Conservation (phyloP, 768 basidiomycete genomes). For the Psilocybe cubensis region DNA sequence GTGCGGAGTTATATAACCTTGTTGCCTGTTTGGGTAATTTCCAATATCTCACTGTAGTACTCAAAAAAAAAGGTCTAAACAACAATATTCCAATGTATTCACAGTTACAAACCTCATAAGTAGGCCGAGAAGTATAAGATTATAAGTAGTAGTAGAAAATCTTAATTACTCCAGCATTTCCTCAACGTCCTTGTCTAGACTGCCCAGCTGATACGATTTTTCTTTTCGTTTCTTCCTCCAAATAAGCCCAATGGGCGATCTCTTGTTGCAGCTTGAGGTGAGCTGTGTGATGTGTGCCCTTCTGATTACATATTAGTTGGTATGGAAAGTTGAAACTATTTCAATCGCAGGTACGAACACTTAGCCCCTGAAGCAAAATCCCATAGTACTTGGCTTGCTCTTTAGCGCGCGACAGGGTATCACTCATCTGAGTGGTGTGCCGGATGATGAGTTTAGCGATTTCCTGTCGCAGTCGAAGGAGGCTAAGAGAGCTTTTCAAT, state of each 20-base stretch:
- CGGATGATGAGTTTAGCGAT: conserved; percentile 72
- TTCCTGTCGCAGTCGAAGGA: conserved; percentile 85
- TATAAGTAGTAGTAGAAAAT: background rate
- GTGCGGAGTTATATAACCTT: background rate
- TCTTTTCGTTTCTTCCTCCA: conserved; percentile 79
- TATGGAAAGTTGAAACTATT: background rate
- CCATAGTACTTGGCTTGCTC: conserved; percentile 79
- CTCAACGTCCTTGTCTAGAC: conserved; percentile 23
- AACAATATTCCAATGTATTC: background rate
- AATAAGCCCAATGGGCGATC: conserved; percentile 83
- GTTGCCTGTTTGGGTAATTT: background rate
- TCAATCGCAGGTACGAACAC: conserved; percentile 49
- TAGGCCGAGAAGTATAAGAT: background rate
- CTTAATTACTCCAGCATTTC: background rate
- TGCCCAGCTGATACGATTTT: conserved; percentile 53
- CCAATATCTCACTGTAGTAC: background rate
- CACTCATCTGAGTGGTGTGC: conserved; percentile 72
- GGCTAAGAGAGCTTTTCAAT: conserved; percentile 43
- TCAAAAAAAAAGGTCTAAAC: no score
- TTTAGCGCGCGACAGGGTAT: conserved; percentile 63
- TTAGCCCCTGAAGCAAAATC: conserved; percentile 72
- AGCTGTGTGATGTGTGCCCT: conserved; percentile 67
- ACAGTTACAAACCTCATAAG: background rate
- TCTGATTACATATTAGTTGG: conserved; percentile 38
- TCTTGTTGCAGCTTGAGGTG: conserved; percentile 90